Percentiles rank a stretch among this genome's conserved stretches.
phyloP scores from a whole-genome alignment of 257 asterid species.

The Solanum clarkiae region DNA sequence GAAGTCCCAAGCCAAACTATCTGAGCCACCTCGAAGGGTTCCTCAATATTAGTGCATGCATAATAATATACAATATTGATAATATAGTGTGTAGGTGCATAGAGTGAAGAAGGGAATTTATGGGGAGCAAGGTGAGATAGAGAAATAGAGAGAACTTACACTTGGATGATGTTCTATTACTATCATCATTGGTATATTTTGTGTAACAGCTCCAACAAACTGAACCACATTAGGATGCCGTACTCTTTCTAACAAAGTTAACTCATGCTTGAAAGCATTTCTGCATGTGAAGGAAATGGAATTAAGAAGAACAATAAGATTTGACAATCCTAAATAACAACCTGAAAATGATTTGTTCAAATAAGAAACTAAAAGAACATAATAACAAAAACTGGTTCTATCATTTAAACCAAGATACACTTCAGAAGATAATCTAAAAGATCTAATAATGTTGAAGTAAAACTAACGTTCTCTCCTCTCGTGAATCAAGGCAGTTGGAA shows the following conservation, averaged over 20 bases:
- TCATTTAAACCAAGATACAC: neutral
- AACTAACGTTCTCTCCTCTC: neutral
- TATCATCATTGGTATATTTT: constrained; percentile 95
- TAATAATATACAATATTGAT: neutral
- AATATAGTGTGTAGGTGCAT: neutral
- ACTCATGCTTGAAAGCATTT: constrained; percentile 75
- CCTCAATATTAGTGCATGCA: neutral
- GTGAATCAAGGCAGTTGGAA: neutral
- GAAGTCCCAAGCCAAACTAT: too few relatives aligned
- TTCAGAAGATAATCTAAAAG: neutral
- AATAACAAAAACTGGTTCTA: neutral
- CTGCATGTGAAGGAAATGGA: constrained; percentile 27
- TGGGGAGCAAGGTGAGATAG: neutral
- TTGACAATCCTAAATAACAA: neutral
- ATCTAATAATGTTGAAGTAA: neutral
- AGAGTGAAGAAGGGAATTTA: neutral
- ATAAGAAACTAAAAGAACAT: neutral
- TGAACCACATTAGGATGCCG: constrained; percentile 97
- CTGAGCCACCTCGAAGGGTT: neutral
- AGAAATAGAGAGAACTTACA: constrained; percentile 39
- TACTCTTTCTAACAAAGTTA: constrained; percentile 80
- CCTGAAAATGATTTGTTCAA: neutral
- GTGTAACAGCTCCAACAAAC: constrained; percentile 98
- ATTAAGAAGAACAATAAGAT: neutral
- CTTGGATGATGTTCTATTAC: constrained; percentile 71